These are phyloP conservation scores for Dovyalis caffra DNA, from an alignment of 345 rosid species.

Conservation along the genomic window DNA sequence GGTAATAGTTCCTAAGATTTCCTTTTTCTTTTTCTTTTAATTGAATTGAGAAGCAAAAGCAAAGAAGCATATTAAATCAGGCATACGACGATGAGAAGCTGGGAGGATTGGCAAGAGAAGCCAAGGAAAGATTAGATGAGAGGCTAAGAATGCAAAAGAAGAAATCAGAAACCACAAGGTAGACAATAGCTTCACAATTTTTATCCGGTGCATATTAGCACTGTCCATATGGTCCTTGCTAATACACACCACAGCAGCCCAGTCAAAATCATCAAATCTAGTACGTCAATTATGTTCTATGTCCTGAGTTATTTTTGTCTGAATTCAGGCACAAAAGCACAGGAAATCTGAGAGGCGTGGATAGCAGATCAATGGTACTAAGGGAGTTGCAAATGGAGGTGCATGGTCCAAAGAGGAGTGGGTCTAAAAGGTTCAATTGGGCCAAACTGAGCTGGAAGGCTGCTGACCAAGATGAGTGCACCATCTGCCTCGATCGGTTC, in stretches of 20 bases:
- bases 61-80: slow-evolving; percentile 35
- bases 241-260: background rate
- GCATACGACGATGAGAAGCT: slow-evolving; percentile 51
- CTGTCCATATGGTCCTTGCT: too few species aligned
- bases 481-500: slow-evolving; percentile 65
- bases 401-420: background rate
- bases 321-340: slow-evolving; percentile 29
- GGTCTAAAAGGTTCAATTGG: slow-evolving; percentile 45
- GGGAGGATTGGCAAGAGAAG: slow-evolving; percentile 65
- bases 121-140: slow-evolving; percentile 74
- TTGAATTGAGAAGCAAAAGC: slow-evolving; percentile 15
- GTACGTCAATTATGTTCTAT: background rate
- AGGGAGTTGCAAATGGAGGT: slow-evolving; percentile 39
- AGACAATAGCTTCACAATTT: background rate
- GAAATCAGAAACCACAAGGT: slow-evolving; percentile 40
- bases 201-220: slow-evolving; percentile 6
- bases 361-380: slow-evolving; percentile 10
- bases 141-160: slow-evolving; percentile 48
- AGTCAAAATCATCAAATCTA: background rate
- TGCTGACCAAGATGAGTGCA: slow-evolving; percentile 62
- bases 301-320: background rate
- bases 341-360: slow-evolving; percentile 16
- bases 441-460: slow-evolving; percentile 50
- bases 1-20: slow-evolving; percentile 1
- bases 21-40: background rate